phyloP scores from a whole-genome alignment of 805 yeast species.

The Teunomyces barrocoloradensis region DNA sequence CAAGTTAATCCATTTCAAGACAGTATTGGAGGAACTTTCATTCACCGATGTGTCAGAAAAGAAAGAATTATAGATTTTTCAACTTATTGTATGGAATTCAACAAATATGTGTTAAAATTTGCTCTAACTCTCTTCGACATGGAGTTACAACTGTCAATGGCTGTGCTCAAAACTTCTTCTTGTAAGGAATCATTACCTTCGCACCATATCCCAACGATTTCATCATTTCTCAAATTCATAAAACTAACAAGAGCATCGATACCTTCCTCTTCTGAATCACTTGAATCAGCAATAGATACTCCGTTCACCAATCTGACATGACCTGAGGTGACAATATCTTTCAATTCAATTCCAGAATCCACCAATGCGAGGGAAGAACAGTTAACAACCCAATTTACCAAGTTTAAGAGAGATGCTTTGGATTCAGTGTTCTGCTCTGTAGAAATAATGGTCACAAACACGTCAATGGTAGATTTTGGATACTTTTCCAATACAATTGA shows the following conservation, averaged over 20 bases:
- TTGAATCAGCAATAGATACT: conserved; percentile 17
- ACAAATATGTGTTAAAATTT: conserved; percentile 46
- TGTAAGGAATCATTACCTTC: conserved; percentile 30
- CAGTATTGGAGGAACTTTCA: conserved; percentile 23
- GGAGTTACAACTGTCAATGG: conserved; percentile 44
- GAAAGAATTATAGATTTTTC: conserved; percentile 10
- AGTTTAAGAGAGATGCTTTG: conserved; percentile 32
- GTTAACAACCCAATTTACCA: conserved; percentile 54
- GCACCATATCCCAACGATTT: conserved; percentile 59
- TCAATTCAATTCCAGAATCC: conserved; percentile 79
- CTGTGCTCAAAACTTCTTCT: conserved; percentile 18
- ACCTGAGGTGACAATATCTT: conserved; percentile 73
- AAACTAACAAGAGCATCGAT: conserved; percentile 47
- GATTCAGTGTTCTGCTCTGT: conserved; percentile 16
- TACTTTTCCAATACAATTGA: conserved; percentile 64
- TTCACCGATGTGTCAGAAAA: conserved; percentile 21
- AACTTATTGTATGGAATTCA: background rate
- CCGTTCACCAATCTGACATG: conserved; percentile 27
- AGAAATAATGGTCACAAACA: conserved; percentile 68
- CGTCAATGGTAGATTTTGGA: conserved; percentile 86
- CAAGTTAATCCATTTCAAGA: conserved; percentile 23
- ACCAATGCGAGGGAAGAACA: conserved; percentile 71
- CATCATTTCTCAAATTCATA: conserved; percentile 52
- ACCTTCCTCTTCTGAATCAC: conserved; percentile 13
- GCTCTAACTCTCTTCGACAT: conserved; percentile 43